Percentiles rank a stretch among this genome's conserved stretches.
Evolutionary conservation across 2,329 filamentous ascomycete species (phyloP).

Genomic region (Penicillium sp.): DNA sequence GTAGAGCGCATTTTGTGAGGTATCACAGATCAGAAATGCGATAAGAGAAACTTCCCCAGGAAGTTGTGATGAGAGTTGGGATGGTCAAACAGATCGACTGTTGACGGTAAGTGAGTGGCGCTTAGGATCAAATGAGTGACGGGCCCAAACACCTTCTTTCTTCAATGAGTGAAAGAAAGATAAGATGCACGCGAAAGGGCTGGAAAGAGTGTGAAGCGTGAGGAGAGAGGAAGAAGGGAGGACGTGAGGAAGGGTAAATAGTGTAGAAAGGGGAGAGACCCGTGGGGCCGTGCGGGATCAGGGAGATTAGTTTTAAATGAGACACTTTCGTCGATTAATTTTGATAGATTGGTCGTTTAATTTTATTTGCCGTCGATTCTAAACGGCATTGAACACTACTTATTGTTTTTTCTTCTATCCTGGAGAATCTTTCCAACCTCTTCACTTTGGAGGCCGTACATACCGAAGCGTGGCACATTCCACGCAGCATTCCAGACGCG

Average conservation of each 20-base stretch:
- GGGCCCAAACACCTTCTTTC: conserved; percentile 33
- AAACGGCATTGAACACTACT: conserved; percentile 9
- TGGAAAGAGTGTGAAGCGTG: conserved; percentile 17
- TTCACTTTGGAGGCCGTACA: conserved; percentile 18
- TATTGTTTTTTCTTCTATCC: conserved; percentile 14
- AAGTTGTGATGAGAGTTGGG: conserved; percentile 26
- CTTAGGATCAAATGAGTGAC: conserved; percentile 34
- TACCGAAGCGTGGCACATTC: conserved; percentile 24
- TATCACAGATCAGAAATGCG: conserved; percentile 32
- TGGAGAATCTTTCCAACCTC: conserved; percentile 18
- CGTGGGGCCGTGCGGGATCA: conserved; percentile 19
- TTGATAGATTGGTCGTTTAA: neutral
- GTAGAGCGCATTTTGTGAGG: conserved; percentile 35
- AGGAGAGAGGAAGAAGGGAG: conserved; percentile 15
- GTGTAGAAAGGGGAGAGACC: conserved; percentile 20
- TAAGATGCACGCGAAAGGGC: conserved; percentile 15
- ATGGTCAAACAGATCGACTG: conserved; percentile 39
- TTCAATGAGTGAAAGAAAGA: conserved; percentile 35
- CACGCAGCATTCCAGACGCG: conserved; percentile 25
- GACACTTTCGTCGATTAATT: neutral
- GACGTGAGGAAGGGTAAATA: conserved; percentile 14
- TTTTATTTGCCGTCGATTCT: neutral
- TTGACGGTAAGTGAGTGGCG: conserved; percentile 21
- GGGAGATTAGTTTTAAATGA: conserved; percentile 10
- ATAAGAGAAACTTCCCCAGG: conserved; percentile 38